Base-by-base conservation (phyloP, 768 basidiomycete species). In the Calocybe cyanea region DNA sequence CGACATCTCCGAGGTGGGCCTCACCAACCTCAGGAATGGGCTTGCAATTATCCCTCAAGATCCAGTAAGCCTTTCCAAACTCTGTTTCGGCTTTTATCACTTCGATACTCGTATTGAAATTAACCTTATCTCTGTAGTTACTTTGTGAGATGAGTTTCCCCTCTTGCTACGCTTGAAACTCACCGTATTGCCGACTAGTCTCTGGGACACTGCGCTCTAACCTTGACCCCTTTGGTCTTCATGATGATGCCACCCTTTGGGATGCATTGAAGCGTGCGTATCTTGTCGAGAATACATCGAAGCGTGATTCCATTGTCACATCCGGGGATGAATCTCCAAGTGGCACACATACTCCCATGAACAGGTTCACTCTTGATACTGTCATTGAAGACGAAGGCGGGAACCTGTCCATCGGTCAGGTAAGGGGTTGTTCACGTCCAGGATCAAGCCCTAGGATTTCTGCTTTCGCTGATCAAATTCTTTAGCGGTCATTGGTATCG, bases 21-120 rank as follows among this genome's bases (percentile, higher is more conserved):
- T 97, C 15, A 71, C 73, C 39, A 85, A 89, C 60, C 66, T 93
- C 33, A 72, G 88, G 28, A 79, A 67, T 39, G 73, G 72, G 4
- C 65, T 91, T 15, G 78, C 86, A 1, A 90, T 92, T 57, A 91
- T 92, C 47, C 90, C 90, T 3, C 91, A 92, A 61, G 90, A 92
- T 55, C 74, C 87, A 17, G 80, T 84, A 49, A 64, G 80, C 70
- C 49, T 31, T 31, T n/a, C 9, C 14, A 47, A 30, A 10, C 9
- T 40, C 4, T 5, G 14, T 31, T 18, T 31, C 13, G 6, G 19
- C 17, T 15, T 7, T n/a, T n/a, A n/a, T n/a, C n/a, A n/a, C n/a
- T n/a, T n/a, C n/a, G n/a, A n/a, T n/a, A n/a, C n/a, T n/a, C n/a
- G n/a, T n/a, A n/a, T n/a, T n/a, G n/a, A 28, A 28, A 28, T 28